Conservation (phyloP, 2,329 filamentous ascomycete species). For the Botrytis squamosa region DNA sequence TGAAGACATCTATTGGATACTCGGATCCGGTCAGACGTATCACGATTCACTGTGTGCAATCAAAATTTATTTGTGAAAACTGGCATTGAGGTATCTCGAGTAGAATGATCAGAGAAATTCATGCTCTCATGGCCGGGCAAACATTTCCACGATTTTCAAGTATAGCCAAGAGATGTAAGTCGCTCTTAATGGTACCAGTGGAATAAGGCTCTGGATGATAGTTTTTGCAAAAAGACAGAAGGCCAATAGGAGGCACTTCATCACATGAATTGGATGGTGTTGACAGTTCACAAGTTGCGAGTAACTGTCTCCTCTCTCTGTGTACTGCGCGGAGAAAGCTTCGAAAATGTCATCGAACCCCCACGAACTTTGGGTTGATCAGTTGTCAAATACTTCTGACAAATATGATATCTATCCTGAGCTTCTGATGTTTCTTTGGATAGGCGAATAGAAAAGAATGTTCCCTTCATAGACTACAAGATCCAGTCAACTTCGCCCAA, state of each 20-base stretch:
- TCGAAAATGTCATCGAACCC: background rate
- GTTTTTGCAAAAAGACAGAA: background rate
- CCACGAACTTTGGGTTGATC: background rate
- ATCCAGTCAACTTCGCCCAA: background rate
- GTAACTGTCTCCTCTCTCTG: background rate
- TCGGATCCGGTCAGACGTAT: background rate
- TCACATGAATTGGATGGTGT: slow-evolving; percentile 2
- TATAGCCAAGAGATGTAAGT: background rate
- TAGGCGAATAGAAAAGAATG: background rate
- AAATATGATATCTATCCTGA: background rate
- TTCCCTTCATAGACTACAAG: background rate
- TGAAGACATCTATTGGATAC: background rate
- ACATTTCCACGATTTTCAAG: background rate
- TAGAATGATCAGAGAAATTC: background rate
- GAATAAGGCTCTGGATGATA: background rate
- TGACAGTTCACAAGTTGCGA: slow-evolving; percentile 6
- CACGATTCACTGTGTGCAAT: background rate
- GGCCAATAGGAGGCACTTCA: background rate
- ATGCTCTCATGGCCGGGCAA: background rate
- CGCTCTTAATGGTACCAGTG: background rate
- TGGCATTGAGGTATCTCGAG: background rate
- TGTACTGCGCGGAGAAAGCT: slow-evolving; percentile 3
- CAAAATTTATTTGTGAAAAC: background rate
- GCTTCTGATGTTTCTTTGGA: background rate
- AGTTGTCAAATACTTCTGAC: slow-evolving; percentile 9